A percentile compares a stretch with the other conserved stretches of the same genome.
These are phyloP conservation scores for Ormosia emarginata DNA, from an alignment of 306 rosid species.

Conservation along the genomic window DNA sequence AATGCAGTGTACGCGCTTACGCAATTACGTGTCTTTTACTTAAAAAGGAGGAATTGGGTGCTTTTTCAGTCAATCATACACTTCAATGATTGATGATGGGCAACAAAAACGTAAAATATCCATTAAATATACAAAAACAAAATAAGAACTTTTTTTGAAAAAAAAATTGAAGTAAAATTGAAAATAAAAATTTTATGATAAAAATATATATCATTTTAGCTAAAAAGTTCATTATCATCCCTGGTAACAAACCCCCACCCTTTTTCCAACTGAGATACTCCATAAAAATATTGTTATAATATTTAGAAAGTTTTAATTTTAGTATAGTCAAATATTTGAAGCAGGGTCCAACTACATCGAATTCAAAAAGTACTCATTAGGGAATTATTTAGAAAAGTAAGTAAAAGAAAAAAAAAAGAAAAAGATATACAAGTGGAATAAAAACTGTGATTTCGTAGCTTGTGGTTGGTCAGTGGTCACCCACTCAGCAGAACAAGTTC, in stretches of 20 bases:
- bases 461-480: not conserved
- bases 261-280: too few relatives aligned
- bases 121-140: not conserved
- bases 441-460: not conserved
- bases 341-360: not conserved
- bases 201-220: not conserved
- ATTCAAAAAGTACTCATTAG: not conserved
- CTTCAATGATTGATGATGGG: not conserved
- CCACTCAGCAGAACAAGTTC: not conserved
- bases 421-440: not conserved
- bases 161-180: too few relatives aligned
- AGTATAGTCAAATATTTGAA: not conserved
- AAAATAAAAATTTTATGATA: too few relatives aligned
- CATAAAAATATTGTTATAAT: too few relatives aligned
- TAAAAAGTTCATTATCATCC: not conserved
- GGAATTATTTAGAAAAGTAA: not conserved
- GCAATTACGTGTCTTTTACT: not conserved
- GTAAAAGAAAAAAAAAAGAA: not conserved
- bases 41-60: not conserved
- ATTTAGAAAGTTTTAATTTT: not conserved
- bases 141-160: not conserved
- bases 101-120: not conserved
- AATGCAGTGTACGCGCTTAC: not conserved
- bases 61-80: slow-evolving; percentile 2
- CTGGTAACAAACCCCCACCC: not conserved